These are phyloP conservation scores for Talaromyces proteolyticus DNA, from an alignment of 495 filamentous ascomycete species.

Conservation along the genomic window DNA sequence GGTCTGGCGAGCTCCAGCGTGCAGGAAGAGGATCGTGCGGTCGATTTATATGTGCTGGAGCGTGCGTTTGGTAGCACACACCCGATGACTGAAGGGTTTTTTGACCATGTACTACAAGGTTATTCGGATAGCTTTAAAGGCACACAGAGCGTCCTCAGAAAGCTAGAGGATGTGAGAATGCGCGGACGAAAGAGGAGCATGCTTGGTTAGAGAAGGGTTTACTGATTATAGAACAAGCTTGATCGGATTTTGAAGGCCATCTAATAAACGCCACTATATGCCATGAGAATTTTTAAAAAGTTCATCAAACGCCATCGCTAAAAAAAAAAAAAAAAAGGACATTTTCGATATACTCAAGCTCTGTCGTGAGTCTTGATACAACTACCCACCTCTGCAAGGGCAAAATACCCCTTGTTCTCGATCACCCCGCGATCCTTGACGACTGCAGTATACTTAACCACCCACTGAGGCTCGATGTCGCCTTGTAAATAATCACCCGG, in stretches of 20 bases:
- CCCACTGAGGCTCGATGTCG: constrained; percentile 83
- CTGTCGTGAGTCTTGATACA: constrained; percentile 24
- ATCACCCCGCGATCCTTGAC: constrained; percentile 93
- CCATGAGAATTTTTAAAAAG: not conserved
- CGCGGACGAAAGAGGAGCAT: constrained; percentile 97
- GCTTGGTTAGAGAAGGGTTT: constrained; percentile 60
- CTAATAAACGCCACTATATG: not conserved
- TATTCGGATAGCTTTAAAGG: constrained; percentile 58
- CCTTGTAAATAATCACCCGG: constrained; percentile 53
- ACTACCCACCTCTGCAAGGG: constrained; percentile 62
- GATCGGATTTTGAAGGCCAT: not conserved
- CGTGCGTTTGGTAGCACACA: constrained; percentile 95
- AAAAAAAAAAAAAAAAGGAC: constrained; percentile 6
- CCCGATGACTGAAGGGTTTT: constrained; percentile 75
- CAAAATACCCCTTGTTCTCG: constrained; percentile 97
- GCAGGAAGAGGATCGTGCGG: constrained; percentile 90
- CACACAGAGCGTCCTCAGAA: constrained; percentile 58
- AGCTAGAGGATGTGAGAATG: constrained; percentile 89
- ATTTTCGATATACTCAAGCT: constrained; percentile 6
- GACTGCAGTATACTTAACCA: constrained; percentile 97
- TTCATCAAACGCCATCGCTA: constrained; percentile 28
- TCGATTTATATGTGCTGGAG: constrained; percentile 96
- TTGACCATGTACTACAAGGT: constrained; percentile 54
- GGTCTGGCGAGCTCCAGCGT: constrained; percentile 77
- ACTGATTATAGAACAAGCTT: not conserved